Conservation (phyloP, 2,329 filamentous ascomycete species). For the Microdochium bolleyi region DNA sequence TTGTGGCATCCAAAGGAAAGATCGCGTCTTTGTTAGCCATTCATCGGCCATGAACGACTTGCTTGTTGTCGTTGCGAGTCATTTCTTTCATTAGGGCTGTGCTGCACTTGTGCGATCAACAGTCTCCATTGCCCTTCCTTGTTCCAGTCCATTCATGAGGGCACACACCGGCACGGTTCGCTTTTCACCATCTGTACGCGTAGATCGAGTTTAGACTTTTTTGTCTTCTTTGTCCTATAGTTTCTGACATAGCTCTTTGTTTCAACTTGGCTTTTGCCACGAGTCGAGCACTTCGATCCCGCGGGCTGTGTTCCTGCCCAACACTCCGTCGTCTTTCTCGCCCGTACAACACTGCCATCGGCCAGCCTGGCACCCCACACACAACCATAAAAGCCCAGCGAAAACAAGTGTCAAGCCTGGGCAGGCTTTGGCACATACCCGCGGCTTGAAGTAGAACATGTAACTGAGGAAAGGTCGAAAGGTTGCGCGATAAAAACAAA, state of each 20-base stretch:
- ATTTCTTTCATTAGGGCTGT: too few relatives aligned
- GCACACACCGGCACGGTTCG: too few relatives aligned
- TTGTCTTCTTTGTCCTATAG: slow-evolving; percentile 6
- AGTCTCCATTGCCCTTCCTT: too few relatives aligned
- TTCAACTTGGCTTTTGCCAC: slow-evolving; percentile 12
- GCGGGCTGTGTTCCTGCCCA: slow-evolving; percentile 8
- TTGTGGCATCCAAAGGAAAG: too few relatives aligned
- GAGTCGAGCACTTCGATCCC: slow-evolving; percentile 28
- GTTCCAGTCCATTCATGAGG: too few relatives aligned
- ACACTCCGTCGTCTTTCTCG: neutral
- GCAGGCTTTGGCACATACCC: neutral
- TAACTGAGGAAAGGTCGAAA: neutral
- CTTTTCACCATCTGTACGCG: too few relatives aligned
- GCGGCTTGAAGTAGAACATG: neutral
- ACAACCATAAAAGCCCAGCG: neutral
- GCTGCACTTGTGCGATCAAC: too few relatives aligned
- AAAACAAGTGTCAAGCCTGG: neutral
- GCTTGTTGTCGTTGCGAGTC: too few relatives aligned
- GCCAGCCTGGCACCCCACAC: neutral
- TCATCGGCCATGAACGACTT: too few relatives aligned
- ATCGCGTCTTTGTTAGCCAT: too few relatives aligned
- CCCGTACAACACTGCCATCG: neutral
- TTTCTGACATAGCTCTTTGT: slow-evolving; percentile 4
- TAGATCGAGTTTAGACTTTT: too few relatives aligned
- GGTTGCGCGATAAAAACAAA: slow-evolving; percentile 4